Percentiles rank a stretch among this genome's conserved stretches.
These are phyloP conservation scores for Juncus inflexus DNA, from an alignment of 176 grass and related monocot genomes.

Conservation along the genomic window DNA sequence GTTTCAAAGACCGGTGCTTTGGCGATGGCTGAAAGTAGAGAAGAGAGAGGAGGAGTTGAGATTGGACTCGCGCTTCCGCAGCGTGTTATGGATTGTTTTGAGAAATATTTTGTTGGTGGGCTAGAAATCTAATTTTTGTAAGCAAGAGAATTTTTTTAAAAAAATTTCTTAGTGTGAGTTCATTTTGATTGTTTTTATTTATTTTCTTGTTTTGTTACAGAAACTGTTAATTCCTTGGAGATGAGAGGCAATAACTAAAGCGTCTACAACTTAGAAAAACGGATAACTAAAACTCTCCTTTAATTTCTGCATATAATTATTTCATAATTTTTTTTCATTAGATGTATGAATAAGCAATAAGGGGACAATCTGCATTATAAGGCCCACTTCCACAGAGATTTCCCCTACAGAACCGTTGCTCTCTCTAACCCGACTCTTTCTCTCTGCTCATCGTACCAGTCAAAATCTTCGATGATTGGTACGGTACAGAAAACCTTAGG, in stretches of 20 bases:
- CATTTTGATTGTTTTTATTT: not conserved
- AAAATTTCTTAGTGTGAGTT: not conserved
- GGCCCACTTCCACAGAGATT: conserved; percentile 73
- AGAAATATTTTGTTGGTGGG: not conserved
- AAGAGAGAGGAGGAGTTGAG: conserved; percentile 31
- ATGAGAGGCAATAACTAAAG: conserved; percentile 66
- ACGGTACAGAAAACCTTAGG: conserved; percentile 32
- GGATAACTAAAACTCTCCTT: conserved; percentile 23
- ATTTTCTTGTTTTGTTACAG: conserved; percentile 30
- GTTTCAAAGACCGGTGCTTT: not conserved
- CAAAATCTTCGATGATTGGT: not conserved
- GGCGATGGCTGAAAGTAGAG: conserved; percentile 11
- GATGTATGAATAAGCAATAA: conserved; percentile 67
- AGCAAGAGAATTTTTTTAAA: too few species aligned
- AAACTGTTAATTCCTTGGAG: conserved; percentile 74
- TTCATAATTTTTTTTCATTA: conserved; percentile 12
- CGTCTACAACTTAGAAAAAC: conserved; percentile 77
- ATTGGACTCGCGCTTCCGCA: not conserved
- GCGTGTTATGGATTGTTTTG: not conserved
- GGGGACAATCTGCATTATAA: conserved; percentile 53
- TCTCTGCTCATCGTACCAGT: conserved; percentile 15
- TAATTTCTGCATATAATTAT: not conserved
- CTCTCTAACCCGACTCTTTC: conserved; percentile 54
- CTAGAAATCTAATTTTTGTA: too few species aligned
- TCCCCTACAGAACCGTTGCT: conserved; percentile 50